Conservation (phyloP, 768 basidiomycete genomes). For the Paxillus rubicundulus region DNA sequence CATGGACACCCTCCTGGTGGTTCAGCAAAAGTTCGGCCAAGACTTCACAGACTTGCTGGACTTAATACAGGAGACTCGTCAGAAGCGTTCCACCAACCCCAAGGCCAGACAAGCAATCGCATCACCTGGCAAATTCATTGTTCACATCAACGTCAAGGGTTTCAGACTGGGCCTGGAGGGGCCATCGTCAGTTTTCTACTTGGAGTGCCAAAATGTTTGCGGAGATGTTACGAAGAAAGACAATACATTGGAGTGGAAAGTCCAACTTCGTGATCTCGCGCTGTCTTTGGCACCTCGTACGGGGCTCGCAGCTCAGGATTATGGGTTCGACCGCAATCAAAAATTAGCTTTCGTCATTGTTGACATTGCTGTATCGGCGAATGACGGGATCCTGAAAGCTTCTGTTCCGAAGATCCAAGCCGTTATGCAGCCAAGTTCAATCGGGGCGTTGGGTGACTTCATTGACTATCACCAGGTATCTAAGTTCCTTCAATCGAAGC, state of each 20-base stretch:
- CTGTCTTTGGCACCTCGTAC: conserved; percentile 77
- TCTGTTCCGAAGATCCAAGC: conserved; percentile 79
- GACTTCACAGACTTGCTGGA: conserved; percentile 81
- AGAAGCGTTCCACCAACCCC: conserved; percentile 18
- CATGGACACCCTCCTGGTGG: conserved; percentile 78
- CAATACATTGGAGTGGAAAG: conserved; percentile 55
- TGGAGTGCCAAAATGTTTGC: conserved; percentile 74
- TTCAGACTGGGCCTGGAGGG: conserved; percentile 81
- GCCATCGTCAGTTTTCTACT: conserved; percentile 63
- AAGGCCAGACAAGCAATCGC: conserved; percentile 11
- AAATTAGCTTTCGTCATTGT: conserved; percentile 83
- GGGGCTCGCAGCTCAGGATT: conserved; percentile 31
- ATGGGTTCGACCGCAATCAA: conserved; percentile 55
- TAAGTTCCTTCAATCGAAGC: neutral
- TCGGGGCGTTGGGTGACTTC: conserved; percentile 88
- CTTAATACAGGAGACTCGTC: conserved; percentile 61
- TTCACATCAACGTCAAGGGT: conserved; percentile 68
- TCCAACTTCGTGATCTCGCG: conserved; percentile 70
- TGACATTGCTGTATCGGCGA: conserved; percentile 55
- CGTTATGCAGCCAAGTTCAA: conserved; percentile 91
- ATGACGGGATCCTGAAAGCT: conserved; percentile 45
- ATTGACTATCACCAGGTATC: conserved; percentile 78
- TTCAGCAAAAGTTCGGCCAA: conserved; percentile 87
- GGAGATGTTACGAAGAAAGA: conserved; percentile 52
- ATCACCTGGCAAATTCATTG: conserved; percentile 38